Evolutionary conservation across 768 basidiomycete species (phyloP).

Genomic region (Lentinula raphanica): DNA sequence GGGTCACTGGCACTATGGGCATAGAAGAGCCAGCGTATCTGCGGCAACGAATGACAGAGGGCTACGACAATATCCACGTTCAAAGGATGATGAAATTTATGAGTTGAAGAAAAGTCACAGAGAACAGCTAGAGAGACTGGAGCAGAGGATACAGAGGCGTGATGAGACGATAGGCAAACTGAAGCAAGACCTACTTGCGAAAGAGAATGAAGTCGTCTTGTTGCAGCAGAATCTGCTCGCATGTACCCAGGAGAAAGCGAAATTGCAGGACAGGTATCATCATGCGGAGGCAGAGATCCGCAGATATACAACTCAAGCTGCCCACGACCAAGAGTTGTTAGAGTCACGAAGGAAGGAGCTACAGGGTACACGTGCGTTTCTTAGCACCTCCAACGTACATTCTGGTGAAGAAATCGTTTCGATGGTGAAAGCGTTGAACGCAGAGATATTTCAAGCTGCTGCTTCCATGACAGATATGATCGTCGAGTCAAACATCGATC

Average conservation of each 20-base stretch:
- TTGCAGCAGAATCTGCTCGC: neutral
- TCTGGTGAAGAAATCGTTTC: slow-evolving; percentile 37
- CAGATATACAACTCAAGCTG: slow-evolving; percentile 12
- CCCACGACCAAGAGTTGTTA: slow-evolving; percentile 14
- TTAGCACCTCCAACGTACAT: slow-evolving; percentile 37
- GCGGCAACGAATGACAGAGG: no score
- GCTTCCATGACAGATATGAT: slow-evolving; percentile 28
- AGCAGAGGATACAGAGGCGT: neutral
- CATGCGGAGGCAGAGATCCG: neutral
- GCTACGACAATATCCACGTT: no score
- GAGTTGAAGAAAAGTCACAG: no score
- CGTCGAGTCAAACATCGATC: slow-evolving; percentile 22
- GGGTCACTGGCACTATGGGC: no score
- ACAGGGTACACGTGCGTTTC: slow-evolving; percentile 35
- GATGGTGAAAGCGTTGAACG: slow-evolving; percentile 37
- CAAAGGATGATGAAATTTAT: no score
- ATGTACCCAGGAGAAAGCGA: neutral
- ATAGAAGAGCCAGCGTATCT: no score
- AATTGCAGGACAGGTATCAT: neutral
- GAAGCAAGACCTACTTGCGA: no score
- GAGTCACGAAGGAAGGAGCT: slow-evolving; percentile 33
- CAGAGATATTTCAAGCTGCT: slow-evolving; percentile 42
- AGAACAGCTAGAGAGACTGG: neutral
- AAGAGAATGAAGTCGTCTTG: no score
- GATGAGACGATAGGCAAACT: neutral